Conservation (phyloP, 805 yeast genomes). For the Ascoidea tarda region DNA sequence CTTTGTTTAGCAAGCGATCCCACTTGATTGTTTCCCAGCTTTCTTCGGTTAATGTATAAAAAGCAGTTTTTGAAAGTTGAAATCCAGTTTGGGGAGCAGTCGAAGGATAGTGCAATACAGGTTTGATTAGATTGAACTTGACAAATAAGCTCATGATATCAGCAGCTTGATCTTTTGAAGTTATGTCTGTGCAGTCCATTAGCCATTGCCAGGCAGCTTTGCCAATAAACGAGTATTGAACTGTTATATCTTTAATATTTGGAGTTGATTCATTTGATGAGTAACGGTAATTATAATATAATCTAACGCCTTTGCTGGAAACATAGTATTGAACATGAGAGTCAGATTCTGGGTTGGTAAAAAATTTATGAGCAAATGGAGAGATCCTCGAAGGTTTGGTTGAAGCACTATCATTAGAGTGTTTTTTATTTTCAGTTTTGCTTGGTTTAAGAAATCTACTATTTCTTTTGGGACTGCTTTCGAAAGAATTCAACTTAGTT, state of each 20-base stretch:
- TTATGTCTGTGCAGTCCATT: constrained; percentile 73
- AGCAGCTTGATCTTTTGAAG: constrained; percentile 36
- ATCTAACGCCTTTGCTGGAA: constrained; percentile 48
- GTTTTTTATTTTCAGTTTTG: background rate
- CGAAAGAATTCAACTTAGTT: background rate
- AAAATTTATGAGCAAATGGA: constrained; percentile 64
- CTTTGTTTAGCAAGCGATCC: constrained; percentile 10
- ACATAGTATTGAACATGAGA: constrained; percentile 70
- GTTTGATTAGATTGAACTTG: constrained; percentile 30
- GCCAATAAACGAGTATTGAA: constrained; percentile 50
- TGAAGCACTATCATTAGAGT: background rate
- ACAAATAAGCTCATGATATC: constrained; percentile 37
- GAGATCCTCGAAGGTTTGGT: constrained; percentile 18
- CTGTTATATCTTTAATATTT: constrained; percentile 10
- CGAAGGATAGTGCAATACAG: constrained; percentile 25
- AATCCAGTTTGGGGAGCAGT: constrained; percentile 16
- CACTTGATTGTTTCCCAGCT: constrained; percentile 28
- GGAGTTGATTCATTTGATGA: constrained; percentile 7
- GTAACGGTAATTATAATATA: constrained; percentile 30
- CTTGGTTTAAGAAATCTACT: background rate
- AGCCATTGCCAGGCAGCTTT: constrained; percentile 79
- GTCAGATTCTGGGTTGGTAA: constrained; percentile 83
- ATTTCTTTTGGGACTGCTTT: background rate
- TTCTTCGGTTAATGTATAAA: constrained; percentile 26
- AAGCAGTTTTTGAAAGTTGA: constrained; percentile 22